These are phyloP conservation scores for Calonectria fujianensis DNA, from an alignment of 2,329 filamentous ascomycete genomes.

Conservation along the genomic window DNA sequence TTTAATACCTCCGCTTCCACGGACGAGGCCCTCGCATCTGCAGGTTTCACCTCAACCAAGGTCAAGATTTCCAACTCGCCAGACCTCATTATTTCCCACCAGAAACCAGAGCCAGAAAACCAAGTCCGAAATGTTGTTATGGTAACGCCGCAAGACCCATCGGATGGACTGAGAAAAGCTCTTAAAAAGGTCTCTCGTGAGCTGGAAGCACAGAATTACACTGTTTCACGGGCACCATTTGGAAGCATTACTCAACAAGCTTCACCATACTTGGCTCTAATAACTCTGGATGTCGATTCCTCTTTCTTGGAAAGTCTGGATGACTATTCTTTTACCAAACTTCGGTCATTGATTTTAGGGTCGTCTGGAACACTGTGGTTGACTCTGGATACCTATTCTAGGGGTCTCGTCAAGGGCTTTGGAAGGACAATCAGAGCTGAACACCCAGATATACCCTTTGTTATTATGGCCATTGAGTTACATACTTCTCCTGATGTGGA, in stretches of 20 bases:
- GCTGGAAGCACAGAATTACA: slow-evolving; percentile 3
- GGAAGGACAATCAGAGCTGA: slow-evolving; percentile 17
- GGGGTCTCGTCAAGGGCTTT: slow-evolving; percentile 4
- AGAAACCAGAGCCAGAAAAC: neutral
- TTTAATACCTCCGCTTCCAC: neutral
- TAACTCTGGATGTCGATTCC: neutral
- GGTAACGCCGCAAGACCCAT: neutral
- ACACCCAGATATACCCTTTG: neutral
- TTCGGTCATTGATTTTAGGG: neutral
- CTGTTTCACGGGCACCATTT: neutral
- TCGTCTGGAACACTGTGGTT: neutral
- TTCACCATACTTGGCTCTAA: slow-evolving; percentile 1
- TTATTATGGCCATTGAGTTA: neutral
- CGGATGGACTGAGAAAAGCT: neutral
- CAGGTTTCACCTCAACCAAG: neutral
- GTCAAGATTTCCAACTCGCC: neutral
- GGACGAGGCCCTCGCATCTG: neutral
- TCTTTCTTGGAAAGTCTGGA: neutral
- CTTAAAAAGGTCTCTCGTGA: neutral
- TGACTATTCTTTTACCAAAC: neutral
- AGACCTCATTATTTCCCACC: neutral
- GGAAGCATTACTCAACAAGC: neutral
- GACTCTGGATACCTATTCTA: neutral
- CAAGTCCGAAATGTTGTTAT: neutral
- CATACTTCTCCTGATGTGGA: neutral